Base-by-base conservation (phyloP, 352 stramenopile species). In the Phytophthora pseudosyringae region DNA sequence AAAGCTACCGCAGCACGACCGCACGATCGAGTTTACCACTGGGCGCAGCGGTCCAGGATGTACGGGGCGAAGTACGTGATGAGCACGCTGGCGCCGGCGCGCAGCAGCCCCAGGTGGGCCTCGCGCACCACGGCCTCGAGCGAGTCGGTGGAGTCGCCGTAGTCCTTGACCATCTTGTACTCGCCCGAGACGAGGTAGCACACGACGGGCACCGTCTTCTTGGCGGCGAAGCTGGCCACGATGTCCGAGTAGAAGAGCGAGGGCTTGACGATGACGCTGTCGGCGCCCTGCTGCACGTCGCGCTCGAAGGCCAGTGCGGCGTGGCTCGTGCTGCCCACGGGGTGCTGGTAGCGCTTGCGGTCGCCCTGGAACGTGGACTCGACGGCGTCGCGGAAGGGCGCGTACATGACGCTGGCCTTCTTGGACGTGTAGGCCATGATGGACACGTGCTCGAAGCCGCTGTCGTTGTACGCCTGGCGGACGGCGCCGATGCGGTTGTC, bases 401-500 rank as follows among this genome's bases (percentile, higher is more conserved):
- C 94, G 74, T 98, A 98, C 86, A 98, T 98, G 60, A 93, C 94
- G 38, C 88, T 97, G 6, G 95, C 94, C 75, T 98, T 98, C 77
- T 99, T 99, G 54, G 97, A 98, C 53, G 98, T 99, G 88, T 99
- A 99, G 16, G 96, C 91, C 76, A 99, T 95, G 76, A 99, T 99
- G 35, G 92, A 98, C 56, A 99, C 97, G 84, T 99, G 94, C 60
- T 94, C 96, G 80, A 98, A 99, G 45, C 93, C 95, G 65, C 99
- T 90, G 8, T 89, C 88, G 72, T 99, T 97, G 44, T 99, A 89
- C 38, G 93, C 87, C 71, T 94, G 80, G 59, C 98, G 91, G 71
- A 99, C 99, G 21, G 87, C 86, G 35, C 86, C 93, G 31, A 99
- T 97, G 57, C 97, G 94, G 53, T 98, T 98, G 83, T 99, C 98